A percentile compares a stretch with the other conserved stretches of the same genome.
phyloP scores from a whole-genome alignment of 2,329 filamentous ascomycete genomes.

The Aspergillus novoparasiticus region DNA sequence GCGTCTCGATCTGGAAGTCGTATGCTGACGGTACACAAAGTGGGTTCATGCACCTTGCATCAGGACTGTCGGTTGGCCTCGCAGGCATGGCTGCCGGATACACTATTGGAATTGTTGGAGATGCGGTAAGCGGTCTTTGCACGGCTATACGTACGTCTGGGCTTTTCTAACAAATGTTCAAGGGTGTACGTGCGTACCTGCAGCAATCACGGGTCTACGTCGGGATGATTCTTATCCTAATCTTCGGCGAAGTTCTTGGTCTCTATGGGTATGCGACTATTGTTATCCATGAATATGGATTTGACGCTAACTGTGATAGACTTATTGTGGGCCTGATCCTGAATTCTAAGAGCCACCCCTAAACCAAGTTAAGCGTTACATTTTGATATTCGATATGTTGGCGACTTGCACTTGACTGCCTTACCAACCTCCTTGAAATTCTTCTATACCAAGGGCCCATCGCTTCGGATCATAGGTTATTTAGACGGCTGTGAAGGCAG shows the following conservation, averaged over 20 bases:
- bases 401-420: conserved; percentile 7
- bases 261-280: conserved; percentile 77
- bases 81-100: conserved; percentile 94
- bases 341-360: conserved; percentile 70
- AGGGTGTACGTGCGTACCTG: conserved; percentile 92
- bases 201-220: conserved; percentile 94
- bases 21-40: conserved; percentile 45
- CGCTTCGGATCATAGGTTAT: conserved; percentile 4
- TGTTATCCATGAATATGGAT: not conserved
- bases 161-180: conserved; percentile 23
- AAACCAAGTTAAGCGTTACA: conserved; percentile 8
- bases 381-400: conserved; percentile 13
- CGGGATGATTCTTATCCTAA: conserved; percentile 97
- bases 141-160: not conserved
- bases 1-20: not conserved
- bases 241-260: conserved; percentile 96
- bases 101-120: conserved; percentile 92
- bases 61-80: conserved; percentile 86
- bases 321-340: conserved; percentile 92
- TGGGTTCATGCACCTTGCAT: conserved; percentile 91
- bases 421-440: conserved; percentile 2
- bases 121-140: conserved; percentile 62
- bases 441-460: conserved; percentile 9
- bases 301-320: conserved; percentile 49
- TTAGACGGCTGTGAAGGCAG: conserved; percentile 2